A percentile compares a stretch with the other conserved stretches of the same genome.
Conservation (phyloP, 805 yeast species). For the Suhomyces xylopsoci region DNA sequence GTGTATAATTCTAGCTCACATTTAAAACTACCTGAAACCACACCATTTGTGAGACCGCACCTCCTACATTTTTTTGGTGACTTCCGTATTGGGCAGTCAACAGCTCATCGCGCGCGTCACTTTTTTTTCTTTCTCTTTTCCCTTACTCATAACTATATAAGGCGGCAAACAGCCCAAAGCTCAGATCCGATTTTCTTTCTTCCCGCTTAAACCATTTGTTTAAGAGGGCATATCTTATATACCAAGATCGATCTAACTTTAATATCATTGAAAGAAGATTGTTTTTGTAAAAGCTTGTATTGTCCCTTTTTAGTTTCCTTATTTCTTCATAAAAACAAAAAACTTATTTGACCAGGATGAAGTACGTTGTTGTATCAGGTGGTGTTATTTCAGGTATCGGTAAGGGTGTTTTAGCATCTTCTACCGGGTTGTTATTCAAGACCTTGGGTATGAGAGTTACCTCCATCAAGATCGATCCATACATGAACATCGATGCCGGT, state of each 20-base stretch:
- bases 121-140: constrained; percentile 6
- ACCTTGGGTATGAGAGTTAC: constrained; percentile 94
- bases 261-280: neutral
- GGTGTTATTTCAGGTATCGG: constrained; percentile 99
- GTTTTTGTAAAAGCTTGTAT: constrained; percentile 1
- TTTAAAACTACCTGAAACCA: neutral
- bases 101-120: constrained; percentile 10
- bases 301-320: constrained; percentile 1
- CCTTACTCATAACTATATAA: constrained; percentile 4
- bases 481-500: constrained; percentile 99
- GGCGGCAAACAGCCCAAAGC: neutral
- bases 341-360: constrained; percentile 50
- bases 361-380: constrained; percentile 98
- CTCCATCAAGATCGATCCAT: constrained; percentile 97
- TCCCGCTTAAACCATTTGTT: constrained; percentile 45
- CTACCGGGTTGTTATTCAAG: constrained; percentile 92
- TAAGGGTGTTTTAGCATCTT: constrained; percentile 96
- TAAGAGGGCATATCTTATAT: constrained; percentile 39
- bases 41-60: neutral
- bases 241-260: neutral
- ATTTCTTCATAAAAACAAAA: neutral
- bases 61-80: neutral
- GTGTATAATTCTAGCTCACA: constrained; percentile 12
- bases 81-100: constrained; percentile 19
- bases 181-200: constrained; percentile 23